phyloP scores from a whole-genome alignment of 2,329 filamentous ascomycete genomes.

The Ascosphaera pollenicola region DNA sequence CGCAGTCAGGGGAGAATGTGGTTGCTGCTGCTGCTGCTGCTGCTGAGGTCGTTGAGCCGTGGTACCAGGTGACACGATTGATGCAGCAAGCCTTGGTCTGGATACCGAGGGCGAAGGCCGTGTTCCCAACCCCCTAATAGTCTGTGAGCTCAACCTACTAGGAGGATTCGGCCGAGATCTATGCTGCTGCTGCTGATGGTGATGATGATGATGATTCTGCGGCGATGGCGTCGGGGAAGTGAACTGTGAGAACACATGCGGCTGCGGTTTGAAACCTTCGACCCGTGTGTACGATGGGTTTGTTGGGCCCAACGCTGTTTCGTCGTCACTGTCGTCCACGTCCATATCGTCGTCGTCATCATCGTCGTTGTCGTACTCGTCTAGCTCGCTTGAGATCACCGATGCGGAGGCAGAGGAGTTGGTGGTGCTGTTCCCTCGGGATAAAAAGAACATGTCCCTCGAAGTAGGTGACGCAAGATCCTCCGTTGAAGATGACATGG shows the following conservation, averaged over 20 bases:
- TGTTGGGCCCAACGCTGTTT: conserved; percentile 54
- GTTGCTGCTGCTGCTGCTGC: conserved; percentile 22
- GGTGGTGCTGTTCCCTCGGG: conserved; percentile 1
- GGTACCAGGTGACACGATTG: neutral
- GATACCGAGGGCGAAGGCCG: neutral
- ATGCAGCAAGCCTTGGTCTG: neutral
- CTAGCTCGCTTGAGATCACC: conserved; percentile 16
- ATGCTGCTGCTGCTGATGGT: neutral
- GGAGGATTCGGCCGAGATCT: neutral
- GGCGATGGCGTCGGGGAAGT: conserved; percentile 26
- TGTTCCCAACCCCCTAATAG: neutral
- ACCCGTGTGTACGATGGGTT: conserved; percentile 15
- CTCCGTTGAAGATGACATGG: conserved; percentile 15
- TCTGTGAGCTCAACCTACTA: neutral
- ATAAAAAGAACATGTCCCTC: neutral
- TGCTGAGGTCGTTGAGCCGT: conserved; percentile 16
- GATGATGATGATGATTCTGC: too few relatives aligned
- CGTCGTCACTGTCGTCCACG: conserved; percentile 53
- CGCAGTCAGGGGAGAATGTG: conserved; percentile 39
- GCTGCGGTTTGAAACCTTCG: conserved; percentile 54
- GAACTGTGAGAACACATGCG: conserved; percentile 79
- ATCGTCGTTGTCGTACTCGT: neutral
- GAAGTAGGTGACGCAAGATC: neutral
- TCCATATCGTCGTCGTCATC: neutral
- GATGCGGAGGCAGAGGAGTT: conserved; percentile 11